Evolutionary conservation across 2,329 filamentous ascomycete species (phyloP), one percentile per base, ranked within the genome.

Genomic region (Aureobasidium mangrovei): DNA sequence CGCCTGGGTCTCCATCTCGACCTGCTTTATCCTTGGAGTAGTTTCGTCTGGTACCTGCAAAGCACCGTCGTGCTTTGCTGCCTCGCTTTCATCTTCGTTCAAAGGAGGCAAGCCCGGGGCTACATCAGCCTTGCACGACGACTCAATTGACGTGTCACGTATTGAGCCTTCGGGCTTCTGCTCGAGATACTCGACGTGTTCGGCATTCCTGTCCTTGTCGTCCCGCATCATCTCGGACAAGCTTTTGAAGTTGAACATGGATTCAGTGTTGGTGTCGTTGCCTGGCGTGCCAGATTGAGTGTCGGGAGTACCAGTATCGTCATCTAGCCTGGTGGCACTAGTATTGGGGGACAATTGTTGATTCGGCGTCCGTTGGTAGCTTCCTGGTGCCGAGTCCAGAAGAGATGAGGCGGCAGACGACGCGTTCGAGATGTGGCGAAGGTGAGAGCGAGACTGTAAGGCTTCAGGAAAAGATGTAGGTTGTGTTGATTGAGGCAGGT

Each of bases 211-310:
- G 31, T 63, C 67, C 55, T 77, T 75, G 40, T 83, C 79, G 47
- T 83, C 78, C 0, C 84, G 87, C 31, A 96, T 87, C 67, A 94
- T 88, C 58, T 88, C 87, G 2, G 88, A 87, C 26, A 97, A 73
- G 61, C 89, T 95, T 54, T 83, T 79, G 66, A 96, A 96, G 68
- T 95, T 96, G 70, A 95, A 93, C 80, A 95, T 82, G 3, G 89
- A 82, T 65, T 96, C 91, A 0, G 77, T 72, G 43, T 77, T 76
- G 4, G 74, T 63, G 53, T 74, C 77, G 4, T 70, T 71, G 60
- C 71, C 71, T 27, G 79, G 77, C 5, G 73, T 69, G 39, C 64
- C 65, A 7, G 54, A 54, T n/a, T 54, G 53, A 10, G 53, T 54
- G 4, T 54, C 53, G 26, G 53, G 42, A 27, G 42, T 48, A 7